These are phyloP conservation scores for Dacryopinax primogenitus DNA, from an alignment of 768 basidiomycete species.

Conservation along the genomic window DNA sequence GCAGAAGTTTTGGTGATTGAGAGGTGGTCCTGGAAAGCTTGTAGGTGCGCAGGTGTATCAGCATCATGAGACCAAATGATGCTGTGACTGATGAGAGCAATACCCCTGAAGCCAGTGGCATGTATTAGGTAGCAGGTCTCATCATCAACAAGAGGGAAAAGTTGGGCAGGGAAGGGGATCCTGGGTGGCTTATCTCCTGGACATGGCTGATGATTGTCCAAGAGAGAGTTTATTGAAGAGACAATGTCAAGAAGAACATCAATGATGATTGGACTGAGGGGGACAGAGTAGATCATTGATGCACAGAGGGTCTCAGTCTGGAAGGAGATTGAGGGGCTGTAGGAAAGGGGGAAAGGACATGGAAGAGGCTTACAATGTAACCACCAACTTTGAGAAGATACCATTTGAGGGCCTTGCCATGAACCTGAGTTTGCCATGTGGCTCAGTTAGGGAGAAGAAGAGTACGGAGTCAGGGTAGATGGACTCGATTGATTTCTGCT, in stretches of 20 bases:
- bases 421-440: neutral
- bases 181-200: neutral
- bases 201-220: neutral
- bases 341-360: neutral
- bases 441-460: neutral
- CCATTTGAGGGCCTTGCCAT: neutral
- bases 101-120: neutral
- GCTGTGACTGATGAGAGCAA: neutral
- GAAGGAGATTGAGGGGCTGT: neutral
- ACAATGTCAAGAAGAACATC: neutral
- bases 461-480: neutral
- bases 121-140: neutral
- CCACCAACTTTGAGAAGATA: neutral
- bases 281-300: neutral
- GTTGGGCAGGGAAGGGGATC: neutral
- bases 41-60: neutral
- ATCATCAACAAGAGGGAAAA: neutral
- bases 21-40: neutral
- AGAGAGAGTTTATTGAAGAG: neutral
- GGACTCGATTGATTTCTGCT: neutral
- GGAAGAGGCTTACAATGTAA: neutral
- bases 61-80: neutral
- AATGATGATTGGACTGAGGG: neutral
- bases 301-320: neutral
- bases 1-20: neutral